phyloP scores from a whole-genome alignment of 2,329 filamentous ascomycete species.

The Dactylellina cionopaga region DNA sequence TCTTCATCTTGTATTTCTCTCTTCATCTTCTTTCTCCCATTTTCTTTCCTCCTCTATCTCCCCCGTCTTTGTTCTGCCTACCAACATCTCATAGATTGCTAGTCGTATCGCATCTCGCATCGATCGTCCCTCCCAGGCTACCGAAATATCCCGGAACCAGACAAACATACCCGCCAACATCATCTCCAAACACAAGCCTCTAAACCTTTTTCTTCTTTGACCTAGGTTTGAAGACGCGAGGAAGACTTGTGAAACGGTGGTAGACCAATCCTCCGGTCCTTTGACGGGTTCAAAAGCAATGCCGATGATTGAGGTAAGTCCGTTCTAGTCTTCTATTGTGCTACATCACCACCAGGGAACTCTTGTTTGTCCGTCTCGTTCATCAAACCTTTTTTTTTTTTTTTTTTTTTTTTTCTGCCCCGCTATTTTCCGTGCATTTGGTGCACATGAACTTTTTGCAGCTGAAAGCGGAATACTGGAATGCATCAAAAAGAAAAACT shows the following conservation, averaged over 20 bases:
- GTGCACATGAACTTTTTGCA: constrained; percentile 26
- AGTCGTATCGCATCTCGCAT: constrained; percentile 15
- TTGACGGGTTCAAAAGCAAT: constrained; percentile 12
- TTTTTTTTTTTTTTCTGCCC: background rate
- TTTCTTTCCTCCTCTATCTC: background rate
- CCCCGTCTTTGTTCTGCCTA: background rate
- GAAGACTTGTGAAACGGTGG: constrained; percentile 17
- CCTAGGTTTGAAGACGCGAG: constrained; percentile 13
- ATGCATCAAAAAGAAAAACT: too few species aligned
- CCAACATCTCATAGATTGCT: constrained; percentile 3
- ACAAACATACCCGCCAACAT: background rate
- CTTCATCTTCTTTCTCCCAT: background rate
- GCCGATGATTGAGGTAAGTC: constrained; percentile 51
- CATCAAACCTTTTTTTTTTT: background rate
- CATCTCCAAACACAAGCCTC: background rate
- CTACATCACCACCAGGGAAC: too few species aligned
- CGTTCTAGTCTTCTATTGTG: background rate
- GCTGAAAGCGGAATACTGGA: constrained; percentile 41
- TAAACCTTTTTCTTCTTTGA: background rate
- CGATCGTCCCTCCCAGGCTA: constrained; percentile 13
- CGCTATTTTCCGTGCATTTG: background rate
- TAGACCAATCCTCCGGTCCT: constrained; percentile 32
- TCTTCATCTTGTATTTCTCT: constrained; percentile 10
- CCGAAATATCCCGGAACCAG: constrained; percentile 32
- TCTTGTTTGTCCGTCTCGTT: background rate